Base-by-base conservation (phyloP, 148 eudicot genomes). In the Amaranthus palmeri region DNA sequence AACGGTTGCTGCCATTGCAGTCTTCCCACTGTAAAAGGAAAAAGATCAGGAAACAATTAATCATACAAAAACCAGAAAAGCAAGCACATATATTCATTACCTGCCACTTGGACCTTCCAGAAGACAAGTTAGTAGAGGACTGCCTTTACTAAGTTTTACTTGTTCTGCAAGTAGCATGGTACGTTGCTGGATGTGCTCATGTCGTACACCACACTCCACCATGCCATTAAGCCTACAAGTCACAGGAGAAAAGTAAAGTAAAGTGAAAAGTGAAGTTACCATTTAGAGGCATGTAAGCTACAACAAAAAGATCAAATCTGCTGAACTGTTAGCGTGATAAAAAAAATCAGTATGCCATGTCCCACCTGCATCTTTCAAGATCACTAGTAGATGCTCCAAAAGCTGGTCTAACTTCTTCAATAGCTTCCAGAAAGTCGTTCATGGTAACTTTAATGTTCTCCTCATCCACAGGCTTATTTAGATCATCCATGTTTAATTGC, bases 311-410 rank as follows among this genome's bases (percentile, higher is more conserved):
- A 53, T 12, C 61, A 54, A 25, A 25, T 25, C 36, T 25, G 36
- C 36, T 25, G 36, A 74, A 55, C 11, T 18, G 46, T 18, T 42
- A 46, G 15, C 63, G 48, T 59, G 65, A 49, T 8, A 18, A 11
- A 4, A 64, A 25, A 25, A 25, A 25, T 5, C 46, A 48, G 57
- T n/a, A 61, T 51, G 42, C 63, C 61, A 46, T 17, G 36, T 60
- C 69, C 54, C 79, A 96, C 99, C 97, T 92, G 91, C 93, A 88
- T 52, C 96, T 88, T 61, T 96, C 96, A 74, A 96, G 99, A 86
- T 92, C 99, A 81, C 81, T 88, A 10, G 90, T 88, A 41, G 99
- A 90, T 64, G 99, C 99, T 80, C 99, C 99, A 85, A 96, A 96
- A 65, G 99, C 93, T 74, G 99, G 96, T 76, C 73, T 79, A 72